Conservation (phyloP, 371 early-diverging fungal species). For the Nosema bombycis region DNA sequence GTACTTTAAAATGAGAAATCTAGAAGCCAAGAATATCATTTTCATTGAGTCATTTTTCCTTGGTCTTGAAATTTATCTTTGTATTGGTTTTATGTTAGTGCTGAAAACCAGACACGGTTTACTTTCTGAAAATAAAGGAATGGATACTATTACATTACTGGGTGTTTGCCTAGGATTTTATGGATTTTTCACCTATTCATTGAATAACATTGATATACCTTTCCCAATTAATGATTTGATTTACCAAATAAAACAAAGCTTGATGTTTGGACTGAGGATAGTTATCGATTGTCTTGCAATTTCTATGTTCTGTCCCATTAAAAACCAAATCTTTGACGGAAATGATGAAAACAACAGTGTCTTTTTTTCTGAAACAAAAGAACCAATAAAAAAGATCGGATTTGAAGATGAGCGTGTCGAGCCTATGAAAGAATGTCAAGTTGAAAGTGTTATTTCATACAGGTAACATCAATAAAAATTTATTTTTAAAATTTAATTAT, state of each 20-base stretch:
- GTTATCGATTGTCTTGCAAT: constrained; percentile 32
- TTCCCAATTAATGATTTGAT: constrained; percentile 5
- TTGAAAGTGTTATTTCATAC: not conserved
- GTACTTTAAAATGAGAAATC: constrained; percentile 21
- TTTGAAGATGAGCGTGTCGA: not conserved
- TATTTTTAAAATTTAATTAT: not conserved
- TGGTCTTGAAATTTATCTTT: constrained; percentile 37
- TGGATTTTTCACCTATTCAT: constrained; percentile 34
- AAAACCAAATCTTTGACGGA: constrained; percentile 34
- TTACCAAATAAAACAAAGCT: constrained; percentile 28
- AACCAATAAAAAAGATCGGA: not conserved
- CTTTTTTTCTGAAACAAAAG: not conserved
- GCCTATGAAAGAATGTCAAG: not conserved
- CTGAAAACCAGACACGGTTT: constrained; percentile 30
- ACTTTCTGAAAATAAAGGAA: constrained; percentile 31
- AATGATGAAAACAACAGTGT: not conserved
- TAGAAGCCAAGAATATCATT: not conserved
- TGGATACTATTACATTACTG: constrained; percentile 35
- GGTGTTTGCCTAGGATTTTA: constrained; percentile 21
- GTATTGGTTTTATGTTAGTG: constrained; percentile 27
- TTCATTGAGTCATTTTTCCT: constrained; percentile 41
- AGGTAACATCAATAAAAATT: not conserved
- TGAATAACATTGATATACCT: constrained; percentile 31
- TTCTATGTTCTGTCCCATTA: constrained; percentile 39
- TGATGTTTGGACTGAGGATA: constrained; percentile 21